A percentile compares a stretch with the other conserved stretches of the same genome.
phyloP scores from a whole-genome alignment of 2,329 filamentous ascomycete species.

The Plenodomus biglobosus region DNA sequence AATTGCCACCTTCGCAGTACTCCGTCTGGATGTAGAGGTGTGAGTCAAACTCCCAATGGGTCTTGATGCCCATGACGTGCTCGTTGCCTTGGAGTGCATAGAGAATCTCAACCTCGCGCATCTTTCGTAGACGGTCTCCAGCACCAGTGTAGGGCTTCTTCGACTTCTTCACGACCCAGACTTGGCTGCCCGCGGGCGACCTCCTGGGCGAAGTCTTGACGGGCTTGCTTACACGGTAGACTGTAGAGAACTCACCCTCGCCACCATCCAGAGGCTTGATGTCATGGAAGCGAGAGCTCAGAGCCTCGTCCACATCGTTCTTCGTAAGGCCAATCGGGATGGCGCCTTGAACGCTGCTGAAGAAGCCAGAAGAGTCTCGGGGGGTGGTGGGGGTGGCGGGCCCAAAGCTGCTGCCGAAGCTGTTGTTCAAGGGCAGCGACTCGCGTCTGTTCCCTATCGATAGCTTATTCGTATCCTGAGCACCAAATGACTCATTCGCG shows the following conservation, averaged over 20 bases:
- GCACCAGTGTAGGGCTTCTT: conserved; percentile 75
- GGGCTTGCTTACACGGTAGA: conserved; percentile 73
- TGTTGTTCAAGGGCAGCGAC: conserved; percentile 41
- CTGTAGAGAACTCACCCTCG: conserved; percentile 88
- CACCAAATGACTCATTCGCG: conserved; percentile 71
- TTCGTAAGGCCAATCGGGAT: conserved; percentile 62
- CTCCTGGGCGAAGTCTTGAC: conserved; percentile 31
- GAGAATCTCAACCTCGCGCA: conserved; percentile 80
- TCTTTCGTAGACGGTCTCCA: conserved; percentile 78
- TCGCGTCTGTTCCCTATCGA: no score
- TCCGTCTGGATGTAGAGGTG: conserved; percentile 97
- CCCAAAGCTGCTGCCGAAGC: conserved; percentile 55
- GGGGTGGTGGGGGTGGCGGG: conserved; percentile 82
- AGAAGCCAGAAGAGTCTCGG: conserved; percentile 59
- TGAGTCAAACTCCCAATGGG: conserved; percentile 83
- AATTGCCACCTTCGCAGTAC: conserved; percentile 89
- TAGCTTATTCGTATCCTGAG: no score
- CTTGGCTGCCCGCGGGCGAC: conserved; percentile 42
- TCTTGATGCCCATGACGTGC: conserved; percentile 80
- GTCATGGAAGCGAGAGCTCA: conserved; percentile 76
- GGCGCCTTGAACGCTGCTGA: conserved; percentile 63
- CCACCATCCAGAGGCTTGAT: conserved; percentile 70
- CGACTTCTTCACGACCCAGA: conserved; percentile 94
- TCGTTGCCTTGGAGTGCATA: conserved; percentile 76
- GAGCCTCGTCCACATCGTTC: conserved; percentile 71